Evolutionary conservation across 148 eudicot genomes (phyloP), one percentile per base, ranked within the genome.

Genomic region (Chenopodium berlandieri): DNA sequence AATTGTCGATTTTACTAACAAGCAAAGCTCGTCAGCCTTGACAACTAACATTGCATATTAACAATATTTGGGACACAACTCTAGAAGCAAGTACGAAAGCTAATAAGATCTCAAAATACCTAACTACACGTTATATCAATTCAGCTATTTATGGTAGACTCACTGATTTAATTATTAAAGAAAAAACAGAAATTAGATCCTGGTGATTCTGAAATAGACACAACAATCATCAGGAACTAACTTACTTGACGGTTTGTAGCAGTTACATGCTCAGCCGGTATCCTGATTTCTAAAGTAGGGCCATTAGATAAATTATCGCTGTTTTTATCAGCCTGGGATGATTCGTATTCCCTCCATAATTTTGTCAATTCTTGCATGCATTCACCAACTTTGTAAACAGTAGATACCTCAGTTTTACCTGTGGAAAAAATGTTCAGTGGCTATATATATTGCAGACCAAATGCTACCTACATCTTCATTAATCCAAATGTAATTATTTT

Each of bases 191-290:
- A 5, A 25, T 52, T 37, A 56, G 16, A 52, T 58, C 8, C 44
- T 17, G 30, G 13, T 1, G 2, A 34, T 47, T 48, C 40, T 44
- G 44, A 25, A 74, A 34, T 12, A 65, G 30, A 81, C 46, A 31
- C 22, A 67, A 52, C 48, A 65, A 50, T 48, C 34, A 81, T 48
- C 30, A 23, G 9, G 52, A 22, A 14, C 47, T 54, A 79, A 79
- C 90, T 85, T 89, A 92, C 99, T 86, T 96, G 99, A 76, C 97
- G 99, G 84, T 94, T 96, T 65, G 97, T 92, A 68, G 98, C 97
- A 80, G 95, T 92, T 80, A 96, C 93, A 90, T 92, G 94, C 85
- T 96, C 97, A 56, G 98, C 99, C 30, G 95, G 97, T 81, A 96
- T 92, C 75, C 92, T 83, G 67, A 96, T 90, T 86, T 94, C 98